Evolutionary conservation across 371 early-diverging fungal genomes (phyloP).

Genomic region (Smittium culicis): DNA sequence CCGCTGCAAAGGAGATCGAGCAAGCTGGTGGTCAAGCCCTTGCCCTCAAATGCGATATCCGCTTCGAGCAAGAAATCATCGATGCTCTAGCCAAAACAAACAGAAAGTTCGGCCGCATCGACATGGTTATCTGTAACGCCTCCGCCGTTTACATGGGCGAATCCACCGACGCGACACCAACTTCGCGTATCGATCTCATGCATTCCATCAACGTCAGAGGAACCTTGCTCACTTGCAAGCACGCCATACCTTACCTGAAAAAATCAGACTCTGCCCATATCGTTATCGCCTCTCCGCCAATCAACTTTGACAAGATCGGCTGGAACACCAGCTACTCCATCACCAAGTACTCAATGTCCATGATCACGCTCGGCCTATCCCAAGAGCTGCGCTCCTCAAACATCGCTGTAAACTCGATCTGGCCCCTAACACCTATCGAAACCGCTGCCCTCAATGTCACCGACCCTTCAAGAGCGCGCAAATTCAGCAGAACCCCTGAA

Average conservation of each 20-base stretch:
- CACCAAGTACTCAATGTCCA: slow-evolving; percentile 49
- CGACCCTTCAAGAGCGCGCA: not conserved
- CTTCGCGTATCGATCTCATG: slow-evolving; percentile 55
- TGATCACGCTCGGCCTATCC: slow-evolving; percentile 48
- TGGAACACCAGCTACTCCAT: slow-evolving; percentile 59
- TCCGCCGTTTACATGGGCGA: slow-evolving; percentile 15
- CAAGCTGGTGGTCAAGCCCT: slow-evolving; percentile 50
- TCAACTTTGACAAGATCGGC: slow-evolving; percentile 32
- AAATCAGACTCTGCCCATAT: slow-evolving; percentile 51
- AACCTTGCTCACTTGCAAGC: slow-evolving; percentile 51
- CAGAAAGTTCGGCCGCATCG: slow-evolving; percentile 47
- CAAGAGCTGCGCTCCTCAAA: slow-evolving; percentile 43
- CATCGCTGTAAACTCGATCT: slow-evolving; percentile 54
- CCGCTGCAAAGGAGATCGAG: slow-evolving; percentile 53
- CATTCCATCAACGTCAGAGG: slow-evolving; percentile 55
- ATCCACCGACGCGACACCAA: slow-evolving; percentile 35
- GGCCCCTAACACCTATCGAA: slow-evolving; percentile 53
- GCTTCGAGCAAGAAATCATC: slow-evolving; percentile 46
- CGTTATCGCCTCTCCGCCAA: slow-evolving; percentile 49
- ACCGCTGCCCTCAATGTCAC: slow-evolving; percentile 43
- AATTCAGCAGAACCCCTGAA: slow-evolving; percentile 31
- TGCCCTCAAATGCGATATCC: slow-evolving; percentile 56
- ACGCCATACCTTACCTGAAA: slow-evolving; percentile 47
- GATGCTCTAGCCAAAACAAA: slow-evolving; percentile 46
- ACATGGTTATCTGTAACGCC: slow-evolving; percentile 51